Conservation (phyloP, 768 basidiomycete species). For the Phallus indusiatus region DNA sequence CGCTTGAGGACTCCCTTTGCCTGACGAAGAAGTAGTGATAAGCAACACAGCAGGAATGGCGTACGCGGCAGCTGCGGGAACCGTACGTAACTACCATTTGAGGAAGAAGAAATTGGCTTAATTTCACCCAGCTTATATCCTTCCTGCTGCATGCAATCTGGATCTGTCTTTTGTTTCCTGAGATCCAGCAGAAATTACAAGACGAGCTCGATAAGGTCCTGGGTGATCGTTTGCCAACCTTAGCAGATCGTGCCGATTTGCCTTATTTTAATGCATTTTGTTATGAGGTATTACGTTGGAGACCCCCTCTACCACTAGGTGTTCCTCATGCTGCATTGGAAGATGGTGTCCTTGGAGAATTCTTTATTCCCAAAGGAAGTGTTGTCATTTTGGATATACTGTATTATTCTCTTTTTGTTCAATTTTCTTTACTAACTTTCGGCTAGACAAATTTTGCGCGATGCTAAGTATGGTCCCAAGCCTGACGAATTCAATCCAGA, state of each 20-base stretch:
- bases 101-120: neutral
- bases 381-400: conserved; percentile 17
- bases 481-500: conserved; percentile 17
- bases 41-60: conserved; percentile 44
- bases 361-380: conserved; percentile 17
- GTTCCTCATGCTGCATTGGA: neutral
- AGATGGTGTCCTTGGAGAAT: conserved; percentile 14
- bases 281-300: conserved; percentile 30
- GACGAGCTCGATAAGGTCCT: conserved; percentile 41
- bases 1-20: neutral
- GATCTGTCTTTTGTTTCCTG: conserved; percentile 45
- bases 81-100: conserved; percentile 9
- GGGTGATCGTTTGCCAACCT: conserved; percentile 38
- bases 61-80: conserved; percentile 33
- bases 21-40: conserved; percentile 29
- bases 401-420: conserved; percentile 7
- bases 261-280: conserved; percentile 29
- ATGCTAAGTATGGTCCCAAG: conserved; percentile 16
- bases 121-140: conserved; percentile 35
- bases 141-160: conserved; percentile 41
- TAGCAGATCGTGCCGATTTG: conserved; percentile 32
- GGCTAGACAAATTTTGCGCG: conserved; percentile 16
- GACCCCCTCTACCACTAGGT: conserved; percentile 30
- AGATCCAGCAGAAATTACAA: conserved; percentile 39
- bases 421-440: conserved; percentile 11